Percentiles rank a stretch among this genome's conserved stretches.
Conservation (phyloP, 1,139 yeast species). For the Tardiomyces depauwii region DNA sequence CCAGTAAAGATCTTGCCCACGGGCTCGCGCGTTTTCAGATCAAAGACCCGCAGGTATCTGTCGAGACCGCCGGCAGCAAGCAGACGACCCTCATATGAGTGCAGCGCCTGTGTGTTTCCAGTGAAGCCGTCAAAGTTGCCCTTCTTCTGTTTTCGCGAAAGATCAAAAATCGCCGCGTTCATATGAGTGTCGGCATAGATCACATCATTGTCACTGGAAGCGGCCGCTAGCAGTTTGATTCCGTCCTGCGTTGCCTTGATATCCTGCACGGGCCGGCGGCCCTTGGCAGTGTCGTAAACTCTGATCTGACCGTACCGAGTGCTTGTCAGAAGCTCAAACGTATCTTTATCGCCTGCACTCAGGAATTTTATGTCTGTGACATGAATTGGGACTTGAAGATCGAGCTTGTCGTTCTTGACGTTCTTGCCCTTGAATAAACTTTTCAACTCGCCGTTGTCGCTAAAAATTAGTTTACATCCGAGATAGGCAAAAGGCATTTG, state of each 20-base stretch:
- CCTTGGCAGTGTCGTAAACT: slow-evolving; percentile 22
- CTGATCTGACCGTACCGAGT: slow-evolving; percentile 56
- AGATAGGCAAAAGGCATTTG: neutral
- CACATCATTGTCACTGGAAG: slow-evolving; percentile 9
- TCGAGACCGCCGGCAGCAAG: slow-evolving; percentile 70
- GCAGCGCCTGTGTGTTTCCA: slow-evolving; percentile 16
- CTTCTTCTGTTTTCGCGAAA: slow-evolving; percentile 5
- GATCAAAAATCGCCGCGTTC: slow-evolving; percentile 7
- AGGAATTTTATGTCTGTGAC: slow-evolving; percentile 25
- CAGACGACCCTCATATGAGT: slow-evolving; percentile 10
- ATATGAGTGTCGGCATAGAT: slow-evolving; percentile 14
- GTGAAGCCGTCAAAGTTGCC: slow-evolving; percentile 16
- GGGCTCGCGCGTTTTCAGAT: slow-evolving; percentile 43
- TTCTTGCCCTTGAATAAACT: slow-evolving; percentile 26
- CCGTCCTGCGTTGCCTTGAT: slow-evolving; percentile 13
- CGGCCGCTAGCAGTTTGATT: slow-evolving; percentile 12
- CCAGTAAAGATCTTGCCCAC: slow-evolving; percentile 68
- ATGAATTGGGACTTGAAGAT: slow-evolving; percentile 28
- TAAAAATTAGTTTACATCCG: neutral
- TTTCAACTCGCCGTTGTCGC: slow-evolving; percentile 3
- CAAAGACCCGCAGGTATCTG: slow-evolving; percentile 71
- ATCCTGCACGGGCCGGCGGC: slow-evolving; percentile 19
- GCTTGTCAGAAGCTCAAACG: slow-evolving; percentile 43
- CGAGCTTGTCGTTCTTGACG: slow-evolving; percentile 27
- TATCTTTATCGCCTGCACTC: slow-evolving; percentile 3